phyloP scores from a whole-genome alignment of 2,329 filamentous ascomycete genomes.

The Fusarium sacchari region DNA sequence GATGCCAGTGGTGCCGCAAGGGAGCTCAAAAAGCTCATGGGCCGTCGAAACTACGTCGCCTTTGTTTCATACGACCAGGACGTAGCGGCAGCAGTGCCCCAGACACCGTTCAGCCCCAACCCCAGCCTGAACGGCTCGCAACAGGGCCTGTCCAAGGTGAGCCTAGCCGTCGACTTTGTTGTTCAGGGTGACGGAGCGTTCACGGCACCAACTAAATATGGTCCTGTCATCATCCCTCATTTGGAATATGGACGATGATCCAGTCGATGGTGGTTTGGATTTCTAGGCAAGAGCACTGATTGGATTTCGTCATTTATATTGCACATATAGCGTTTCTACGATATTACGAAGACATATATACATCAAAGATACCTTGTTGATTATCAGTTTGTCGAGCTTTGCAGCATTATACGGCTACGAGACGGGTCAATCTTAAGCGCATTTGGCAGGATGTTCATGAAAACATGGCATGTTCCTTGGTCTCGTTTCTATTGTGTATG shows the following conservation, averaged over 20 bases:
- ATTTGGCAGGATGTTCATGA: not conserved
- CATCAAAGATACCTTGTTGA: conserved; percentile 39
- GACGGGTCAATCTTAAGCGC: not conserved
- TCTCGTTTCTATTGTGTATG: conserved; percentile 28
- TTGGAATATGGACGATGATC: conserved; percentile 72
- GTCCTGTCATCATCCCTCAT: conserved; percentile 93
- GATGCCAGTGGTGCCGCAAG: conserved; percentile 86
- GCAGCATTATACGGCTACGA: not conserved
- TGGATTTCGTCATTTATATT: conserved; percentile 8
- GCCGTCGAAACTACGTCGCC: conserved; percentile 88
- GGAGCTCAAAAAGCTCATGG: conserved; percentile 93
- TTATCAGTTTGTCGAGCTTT: conserved; percentile 1
- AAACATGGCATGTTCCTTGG: conserved; percentile 23
- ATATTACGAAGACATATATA: conserved; percentile 37
- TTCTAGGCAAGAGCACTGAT: not conserved
- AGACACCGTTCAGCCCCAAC: conserved; percentile 52
- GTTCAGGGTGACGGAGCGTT: conserved; percentile 91
- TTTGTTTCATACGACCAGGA: conserved; percentile 96
- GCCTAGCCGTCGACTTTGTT: conserved; percentile 94
- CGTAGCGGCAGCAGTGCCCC: conserved; percentile 59
- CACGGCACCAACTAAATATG: conserved; percentile 90
- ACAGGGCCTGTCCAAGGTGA: conserved; percentile 72
- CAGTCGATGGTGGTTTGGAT: not conserved
- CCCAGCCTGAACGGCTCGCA: conserved; percentile 49
- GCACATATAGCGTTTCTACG: conserved; percentile 34